Evolutionary conservation across 2,329 filamentous ascomycete genomes (phyloP).

Genomic region (Fusarium hostae): DNA sequence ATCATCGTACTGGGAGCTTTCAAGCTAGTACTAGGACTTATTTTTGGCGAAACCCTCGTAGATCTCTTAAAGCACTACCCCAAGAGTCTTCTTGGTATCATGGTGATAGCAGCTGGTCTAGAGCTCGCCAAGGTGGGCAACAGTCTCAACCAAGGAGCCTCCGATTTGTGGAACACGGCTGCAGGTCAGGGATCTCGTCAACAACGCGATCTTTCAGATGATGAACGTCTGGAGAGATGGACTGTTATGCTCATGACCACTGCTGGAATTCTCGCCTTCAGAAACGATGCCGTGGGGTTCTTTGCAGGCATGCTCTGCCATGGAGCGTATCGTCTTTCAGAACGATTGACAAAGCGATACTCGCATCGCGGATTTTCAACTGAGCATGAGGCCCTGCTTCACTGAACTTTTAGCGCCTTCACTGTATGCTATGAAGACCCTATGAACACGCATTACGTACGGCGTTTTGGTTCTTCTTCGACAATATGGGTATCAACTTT

Average conservation of each 20-base stretch:
- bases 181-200: slow-evolving; percentile 56
- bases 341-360: slow-evolving; percentile 55
- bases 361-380: slow-evolving; percentile 31
- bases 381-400: slow-evolving; percentile 49
- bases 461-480: background rate
- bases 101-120: slow-evolving; percentile 89
- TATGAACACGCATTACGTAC: background rate
- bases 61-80: slow-evolving; percentile 79
- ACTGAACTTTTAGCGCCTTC: slow-evolving; percentile 16
- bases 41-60: slow-evolving; percentile 80
- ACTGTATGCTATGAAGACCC: background rate
- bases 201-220: slow-evolving; percentile 67
- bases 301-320: slow-evolving; percentile 83
- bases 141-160: slow-evolving; percentile 78
- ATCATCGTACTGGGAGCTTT: slow-evolving; percentile 81
- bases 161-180: slow-evolving; percentile 66
- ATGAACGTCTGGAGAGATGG: slow-evolving; percentile 80
- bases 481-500: background rate
- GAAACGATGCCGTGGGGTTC: slow-evolving; percentile 91
- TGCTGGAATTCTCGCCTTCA: slow-evolving; percentile 83
- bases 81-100: slow-evolving; percentile 79
- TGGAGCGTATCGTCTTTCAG: slow-evolving; percentile 68
- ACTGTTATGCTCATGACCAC: slow-evolving; percentile 91
- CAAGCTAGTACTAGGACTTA: slow-evolving; percentile 80
- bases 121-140: slow-evolving; percentile 89